Evolutionary conservation across 495 filamentous ascomycete species (phyloP).

Genomic region (Xylaria grammica): DNA sequence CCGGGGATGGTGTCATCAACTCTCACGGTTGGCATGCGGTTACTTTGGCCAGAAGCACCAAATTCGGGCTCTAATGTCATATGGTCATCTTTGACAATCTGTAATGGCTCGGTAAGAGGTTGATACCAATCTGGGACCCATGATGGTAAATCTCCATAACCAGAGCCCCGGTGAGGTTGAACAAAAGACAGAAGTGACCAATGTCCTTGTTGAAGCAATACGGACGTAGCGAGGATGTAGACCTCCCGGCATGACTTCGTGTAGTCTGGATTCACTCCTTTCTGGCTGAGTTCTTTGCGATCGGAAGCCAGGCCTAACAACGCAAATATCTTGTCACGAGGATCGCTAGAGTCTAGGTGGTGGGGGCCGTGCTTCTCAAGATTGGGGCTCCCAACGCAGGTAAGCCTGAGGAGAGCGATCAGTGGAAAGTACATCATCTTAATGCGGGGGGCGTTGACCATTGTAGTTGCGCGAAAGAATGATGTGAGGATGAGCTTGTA

Average conservation of each 20-base stretch:
- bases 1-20: too few relatives aligned
- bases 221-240: neutral
- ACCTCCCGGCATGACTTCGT: neutral
- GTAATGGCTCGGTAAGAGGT: constrained; percentile 7
- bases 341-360: constrained; percentile 22
- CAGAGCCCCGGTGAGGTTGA: constrained; percentile 5
- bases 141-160: constrained; percentile 14
- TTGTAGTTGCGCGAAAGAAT: too few relatives aligned
- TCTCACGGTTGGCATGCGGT: too few relatives aligned
- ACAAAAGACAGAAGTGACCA: constrained; percentile 15
- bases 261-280: neutral
- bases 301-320: constrained; percentile 30
- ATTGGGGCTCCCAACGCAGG: constrained; percentile 8
- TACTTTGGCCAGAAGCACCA: constrained; percentile 1
- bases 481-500: too few relatives aligned
- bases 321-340: constrained; percentile 32
- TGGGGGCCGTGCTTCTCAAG: neutral
- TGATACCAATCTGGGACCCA: constrained; percentile 28
- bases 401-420: constrained; percentile 12
- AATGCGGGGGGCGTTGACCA: too few relatives aligned
- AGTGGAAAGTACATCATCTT: neutral
- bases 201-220: constrained; percentile 22
- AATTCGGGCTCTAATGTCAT: constrained; percentile 15
- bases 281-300: neutral
- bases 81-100: constrained; percentile 13